phyloP scores from a whole-genome alignment of 331 rosid genomes.

The Dryas integrifolia region DNA sequence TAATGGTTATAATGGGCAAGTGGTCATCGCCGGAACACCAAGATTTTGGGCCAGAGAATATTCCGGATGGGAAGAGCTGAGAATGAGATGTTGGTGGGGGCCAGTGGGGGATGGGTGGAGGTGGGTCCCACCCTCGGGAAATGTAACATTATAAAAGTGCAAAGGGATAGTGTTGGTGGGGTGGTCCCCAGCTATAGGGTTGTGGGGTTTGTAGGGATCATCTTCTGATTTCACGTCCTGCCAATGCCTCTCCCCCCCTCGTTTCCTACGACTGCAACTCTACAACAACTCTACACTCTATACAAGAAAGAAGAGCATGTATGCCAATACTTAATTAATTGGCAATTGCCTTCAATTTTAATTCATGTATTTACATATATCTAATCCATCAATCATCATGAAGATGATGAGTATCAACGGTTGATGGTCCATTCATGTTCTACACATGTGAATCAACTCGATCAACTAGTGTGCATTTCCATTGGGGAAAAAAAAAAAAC shows the following conservation, averaged over 20 bases:
- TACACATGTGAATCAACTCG: no score
- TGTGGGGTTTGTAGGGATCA: slow-evolving; percentile 35
- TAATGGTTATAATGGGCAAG: background rate
- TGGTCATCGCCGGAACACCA: slow-evolving; percentile 7
- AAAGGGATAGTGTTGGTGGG: background rate
- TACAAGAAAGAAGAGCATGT: background rate
- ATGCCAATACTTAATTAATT: background rate
- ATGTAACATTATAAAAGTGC: background rate
- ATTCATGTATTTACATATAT: background rate
- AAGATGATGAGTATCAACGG: background rate
- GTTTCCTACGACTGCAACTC: background rate
- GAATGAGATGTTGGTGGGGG: slow-evolving; percentile 18
- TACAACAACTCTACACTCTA: background rate
- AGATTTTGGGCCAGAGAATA: slow-evolving; percentile 24
- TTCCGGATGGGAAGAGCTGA: slow-evolving; percentile 7
- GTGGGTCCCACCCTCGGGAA: slow-evolving; percentile 30
- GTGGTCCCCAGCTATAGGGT: slow-evolving; percentile 14
- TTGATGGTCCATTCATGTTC: background rate
- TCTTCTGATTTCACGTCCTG: slow-evolving; percentile 25
- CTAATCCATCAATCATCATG: background rate
- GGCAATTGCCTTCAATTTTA: background rate
- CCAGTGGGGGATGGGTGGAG: background rate
- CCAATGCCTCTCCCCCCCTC: slow-evolving; percentile 5
- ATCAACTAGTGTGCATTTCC: no score
- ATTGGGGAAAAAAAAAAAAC: no score